Percentiles rank a stretch among this genome's conserved stretches.
Evolutionary conservation across 208 protist species (phyloP).

Genomic region (Novymonas esmeraldas): DNA sequence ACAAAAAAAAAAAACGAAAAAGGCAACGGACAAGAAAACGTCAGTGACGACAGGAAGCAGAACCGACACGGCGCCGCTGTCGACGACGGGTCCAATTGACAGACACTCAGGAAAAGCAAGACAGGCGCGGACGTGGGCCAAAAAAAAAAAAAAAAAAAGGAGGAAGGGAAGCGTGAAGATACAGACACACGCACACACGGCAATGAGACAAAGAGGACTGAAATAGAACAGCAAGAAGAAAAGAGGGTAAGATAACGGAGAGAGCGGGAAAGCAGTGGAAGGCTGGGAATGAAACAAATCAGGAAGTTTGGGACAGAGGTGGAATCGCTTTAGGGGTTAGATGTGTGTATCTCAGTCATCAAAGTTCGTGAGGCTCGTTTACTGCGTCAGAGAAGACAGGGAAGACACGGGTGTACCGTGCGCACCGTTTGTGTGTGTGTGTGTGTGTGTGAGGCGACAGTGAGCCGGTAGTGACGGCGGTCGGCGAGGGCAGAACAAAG

Average conservation of each 20-base stretch:
- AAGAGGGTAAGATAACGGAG: neutral
- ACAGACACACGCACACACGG: no score
- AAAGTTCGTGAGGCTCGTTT: no score
- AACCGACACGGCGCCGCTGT: neutral
- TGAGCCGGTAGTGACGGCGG: no score
- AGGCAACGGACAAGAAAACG: neutral
- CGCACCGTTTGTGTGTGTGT: no score
- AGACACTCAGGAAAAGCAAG: neutral
- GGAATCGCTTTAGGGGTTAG: neutral
- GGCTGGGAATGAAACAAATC: no score
- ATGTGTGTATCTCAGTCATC: neutral
- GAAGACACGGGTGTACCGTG: no score
- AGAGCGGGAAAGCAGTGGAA: neutral
- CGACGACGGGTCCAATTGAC: no score
- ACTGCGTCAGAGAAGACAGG: no score
- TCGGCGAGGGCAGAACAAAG: no score
- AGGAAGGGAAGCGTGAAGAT: no score
- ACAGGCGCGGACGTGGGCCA: neutral
- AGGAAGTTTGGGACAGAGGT: neutral
- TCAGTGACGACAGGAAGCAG: neutral
- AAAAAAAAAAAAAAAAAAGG: neutral
- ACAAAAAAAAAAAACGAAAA: neutral
- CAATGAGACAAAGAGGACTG: neutral
- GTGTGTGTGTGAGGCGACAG: no score
- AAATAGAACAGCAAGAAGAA: no score